phyloP scores from a whole-genome alignment of 2,329 filamentous ascomycete species.

The Colletotrichum filicis region DNA sequence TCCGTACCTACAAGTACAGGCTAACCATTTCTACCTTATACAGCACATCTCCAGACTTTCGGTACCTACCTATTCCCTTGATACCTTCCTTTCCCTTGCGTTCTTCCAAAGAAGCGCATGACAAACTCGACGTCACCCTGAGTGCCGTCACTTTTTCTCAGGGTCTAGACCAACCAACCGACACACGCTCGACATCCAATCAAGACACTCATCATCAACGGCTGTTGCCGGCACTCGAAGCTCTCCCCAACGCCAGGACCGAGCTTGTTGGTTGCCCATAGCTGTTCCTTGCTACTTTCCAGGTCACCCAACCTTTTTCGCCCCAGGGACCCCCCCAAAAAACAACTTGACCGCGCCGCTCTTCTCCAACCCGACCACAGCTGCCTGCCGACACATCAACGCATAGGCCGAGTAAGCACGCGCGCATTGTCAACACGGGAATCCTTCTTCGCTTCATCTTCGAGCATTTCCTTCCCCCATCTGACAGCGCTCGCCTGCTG shows the following conservation, averaged over 20 bases:
- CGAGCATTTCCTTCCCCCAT: not conserved
- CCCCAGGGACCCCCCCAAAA: not conserved
- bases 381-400: not conserved
- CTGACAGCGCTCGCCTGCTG: slow-evolving; percentile 2
- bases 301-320: not conserved
- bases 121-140: slow-evolving; percentile 20
- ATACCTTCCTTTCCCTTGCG: slow-evolving; percentile 1
- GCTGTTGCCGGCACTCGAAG: slow-evolving; percentile 11
- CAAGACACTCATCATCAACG: not conserved
- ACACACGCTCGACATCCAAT: not conserved
- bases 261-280: slow-evolving; percentile 23
- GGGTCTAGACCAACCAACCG: slow-evolving; percentile 13
- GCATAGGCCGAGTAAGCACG: slow-evolving; percentile 5
- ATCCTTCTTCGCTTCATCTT: slow-evolving; percentile 2
- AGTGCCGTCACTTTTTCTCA: not conserved
- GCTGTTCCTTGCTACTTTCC: slow-evolving; percentile 16
- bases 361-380: slow-evolving; percentile 1
- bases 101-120: slow-evolving; percentile 19
- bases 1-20: too few species aligned
- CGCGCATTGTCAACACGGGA: slow-evolving; percentile 2
- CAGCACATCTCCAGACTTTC: not conserved
- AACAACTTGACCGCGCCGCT: not conserved
- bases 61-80: too few species aligned
- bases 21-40: too few species aligned
- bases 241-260: not conserved